A percentile compares a stretch with the other conserved stretches of the same genome.
These are phyloP conservation scores for Calonectria fujianensis DNA, from an alignment of 2,329 filamentous ascomycete genomes.

Conservation along the genomic window DNA sequence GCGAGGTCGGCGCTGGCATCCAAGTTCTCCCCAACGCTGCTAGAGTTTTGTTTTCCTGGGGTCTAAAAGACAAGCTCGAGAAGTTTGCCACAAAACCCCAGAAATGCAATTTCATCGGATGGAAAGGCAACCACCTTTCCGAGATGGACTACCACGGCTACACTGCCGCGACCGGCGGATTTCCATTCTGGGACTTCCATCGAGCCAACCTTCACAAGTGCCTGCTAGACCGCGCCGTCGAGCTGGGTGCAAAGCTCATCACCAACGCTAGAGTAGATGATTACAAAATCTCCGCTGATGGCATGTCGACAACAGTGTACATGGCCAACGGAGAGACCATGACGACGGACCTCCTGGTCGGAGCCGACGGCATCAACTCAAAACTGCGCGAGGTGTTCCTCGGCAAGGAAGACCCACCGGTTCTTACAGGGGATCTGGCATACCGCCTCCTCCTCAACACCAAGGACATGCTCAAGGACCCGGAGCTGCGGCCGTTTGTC, in stretches of 20 bases:
- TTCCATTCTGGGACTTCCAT: constrained; percentile 69
- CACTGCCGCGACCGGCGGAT: constrained; percentile 44
- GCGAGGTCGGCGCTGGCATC: constrained; percentile 55
- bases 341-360: constrained; percentile 66
- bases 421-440: constrained; percentile 73
- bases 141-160: constrained; percentile 53
- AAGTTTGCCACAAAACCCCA: constrained; percentile 49
- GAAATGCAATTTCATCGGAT: constrained; percentile 54
- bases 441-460: constrained; percentile 72
- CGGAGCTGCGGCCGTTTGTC: constrained; percentile 66
- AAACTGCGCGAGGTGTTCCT: constrained; percentile 65
- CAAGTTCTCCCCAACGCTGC: constrained; percentile 54
- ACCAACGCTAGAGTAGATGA: constrained; percentile 44
- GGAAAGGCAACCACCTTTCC: constrained; percentile 51
- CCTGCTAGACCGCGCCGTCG: constrained; percentile 62
- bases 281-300: constrained; percentile 39
- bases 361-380: constrained; percentile 65
- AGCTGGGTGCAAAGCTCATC: constrained; percentile 62
- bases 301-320: constrained; percentile 39
- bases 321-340: constrained; percentile 59
- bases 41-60: constrained; percentile 51
- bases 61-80: constrained; percentile 45
- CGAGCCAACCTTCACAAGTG: constrained; percentile 68
- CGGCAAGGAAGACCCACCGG: constrained; percentile 64
- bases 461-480: constrained; percentile 66